Base-by-base conservation (phyloP, 768 basidiomycete species). In the Naganishia kalamii region DNA sequence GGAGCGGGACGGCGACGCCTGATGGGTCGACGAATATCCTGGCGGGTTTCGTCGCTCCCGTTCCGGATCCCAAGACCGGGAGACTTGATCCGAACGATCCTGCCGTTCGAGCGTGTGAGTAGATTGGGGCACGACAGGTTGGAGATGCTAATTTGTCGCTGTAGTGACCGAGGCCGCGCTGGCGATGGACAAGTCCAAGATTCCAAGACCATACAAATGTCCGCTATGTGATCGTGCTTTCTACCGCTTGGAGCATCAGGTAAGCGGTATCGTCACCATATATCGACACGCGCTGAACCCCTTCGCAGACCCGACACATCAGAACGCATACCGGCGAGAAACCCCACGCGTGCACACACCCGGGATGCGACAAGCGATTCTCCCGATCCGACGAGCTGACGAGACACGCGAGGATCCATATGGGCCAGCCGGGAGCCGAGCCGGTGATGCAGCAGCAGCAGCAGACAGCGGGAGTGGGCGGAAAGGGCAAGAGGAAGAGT, bases 281-380 rank as follows among this genome's bases (percentile, higher is more conserved):
- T 29, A 13, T 50, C 29, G 11, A 35, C 44, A 30, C 57, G n/a
- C 3, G 23, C 63, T 33, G 50, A 40, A 35, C 44, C 2, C 33
- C 32, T 21, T 21, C 37, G 0, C 78, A 98, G 90, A 99, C 94
- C 21, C 88, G 94, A 68, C 94, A 99, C 75, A 96, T 97, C 62
- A 88, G 94, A 66, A 99, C 93, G 0, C 94, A 99, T 78, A 99
- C 94, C 0, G 94, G 94, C 73, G 94, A 99, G 80, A 97, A 96
- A 72, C 94, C 94, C 2, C 97, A 97, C 72, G 84, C 85, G 23
- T 99, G 94, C 84, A 87, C 86, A 1, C 90, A 87, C 77, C 86
- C 90, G 3, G 85, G 86, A n/a, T 99, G 94, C 83, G 93, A 96
- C 79, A 99, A 98, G 78, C 88, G 92, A 5, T 99, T 99, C 79